Percentiles rank a stretch among this genome's conserved stretches.
These are phyloP conservation scores for Rubroboletus satanas DNA, from an alignment of 768 basidiomycete genomes.

Conservation along the genomic window DNA sequence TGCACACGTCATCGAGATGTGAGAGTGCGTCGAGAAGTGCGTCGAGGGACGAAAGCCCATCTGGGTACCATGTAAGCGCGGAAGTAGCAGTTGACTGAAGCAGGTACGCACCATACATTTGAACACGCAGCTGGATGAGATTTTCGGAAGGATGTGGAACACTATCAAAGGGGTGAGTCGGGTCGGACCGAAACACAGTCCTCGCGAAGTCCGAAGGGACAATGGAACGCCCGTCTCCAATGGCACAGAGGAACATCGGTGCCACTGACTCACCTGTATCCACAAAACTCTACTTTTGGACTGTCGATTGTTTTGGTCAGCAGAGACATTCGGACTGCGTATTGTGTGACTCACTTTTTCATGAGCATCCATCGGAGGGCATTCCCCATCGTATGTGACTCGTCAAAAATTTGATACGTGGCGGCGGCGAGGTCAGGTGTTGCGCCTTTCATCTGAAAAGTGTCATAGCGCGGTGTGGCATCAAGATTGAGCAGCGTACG, in stretches of 20 bases:
- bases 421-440: slow-evolving; percentile 79
- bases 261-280: slow-evolving; percentile 69
- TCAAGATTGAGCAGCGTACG: slow-evolving; percentile 15
- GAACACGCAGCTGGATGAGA: slow-evolving; percentile 93
- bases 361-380: slow-evolving; percentile 96
- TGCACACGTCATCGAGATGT: slow-evolving; percentile 75
- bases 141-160: slow-evolving; percentile 94
- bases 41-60: slow-evolving; percentile 79
- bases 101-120: slow-evolving; percentile 89
- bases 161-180: slow-evolving; percentile 13
- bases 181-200: not conserved
- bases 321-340: not conserved
- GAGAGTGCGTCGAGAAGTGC: slow-evolving; percentile 74
- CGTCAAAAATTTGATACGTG: slow-evolving; percentile 89
- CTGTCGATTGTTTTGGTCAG: slow-evolving; percentile 45
- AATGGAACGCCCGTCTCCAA: slow-evolving; percentile 8
- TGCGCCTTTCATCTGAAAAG: slow-evolving; percentile 76
- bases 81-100: not conserved
- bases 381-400: slow-evolving; percentile 96
- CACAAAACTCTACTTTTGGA: slow-evolving; percentile 96
- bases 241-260: not conserved
- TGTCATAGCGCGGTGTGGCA: slow-evolving; percentile 9
- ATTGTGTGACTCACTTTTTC: slow-evolving; percentile 76
- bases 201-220: slow-evolving; percentile 1
- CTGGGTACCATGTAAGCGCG: slow-evolving; percentile 38